phyloP scores from a whole-genome alignment of 1,284 basidiomycete species.

The Puccinia horiana region DNA sequence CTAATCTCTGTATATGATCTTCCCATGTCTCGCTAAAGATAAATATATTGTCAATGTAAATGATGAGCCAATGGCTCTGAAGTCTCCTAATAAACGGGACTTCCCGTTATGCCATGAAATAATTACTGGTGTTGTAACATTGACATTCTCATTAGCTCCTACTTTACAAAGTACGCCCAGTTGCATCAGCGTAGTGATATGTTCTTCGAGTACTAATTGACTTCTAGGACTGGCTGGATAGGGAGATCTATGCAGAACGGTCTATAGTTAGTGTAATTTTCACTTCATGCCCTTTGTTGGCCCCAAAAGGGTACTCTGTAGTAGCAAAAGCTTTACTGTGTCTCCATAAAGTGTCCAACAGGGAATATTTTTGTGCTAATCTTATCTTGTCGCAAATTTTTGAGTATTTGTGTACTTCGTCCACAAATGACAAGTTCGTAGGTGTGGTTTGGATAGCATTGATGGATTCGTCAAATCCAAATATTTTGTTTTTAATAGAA shows the following conservation, averaged over 20 bases:
- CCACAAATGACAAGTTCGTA: neutral
- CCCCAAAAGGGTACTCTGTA: neutral
- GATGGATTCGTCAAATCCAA: neutral
- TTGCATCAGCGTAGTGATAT: neutral
- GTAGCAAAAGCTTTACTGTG: neutral
- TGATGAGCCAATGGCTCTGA: neutral
- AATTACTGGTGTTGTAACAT: neutral
- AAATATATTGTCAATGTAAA: slow-evolving; percentile 34
- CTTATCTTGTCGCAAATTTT: neutral
- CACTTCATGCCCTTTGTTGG: neutral
- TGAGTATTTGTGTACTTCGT: neutral
- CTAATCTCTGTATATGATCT: neutral
- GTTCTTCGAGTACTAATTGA: neutral
- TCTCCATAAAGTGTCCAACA: neutral
- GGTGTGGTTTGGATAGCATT: neutral
- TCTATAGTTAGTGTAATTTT: neutral
- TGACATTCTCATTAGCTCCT: neutral
- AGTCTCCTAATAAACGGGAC: neutral
- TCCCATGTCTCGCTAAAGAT: neutral
- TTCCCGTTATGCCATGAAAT: slow-evolving; percentile 12
- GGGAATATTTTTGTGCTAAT: neutral
- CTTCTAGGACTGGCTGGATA: neutral
- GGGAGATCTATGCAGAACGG: no score
- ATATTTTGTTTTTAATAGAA: neutral
- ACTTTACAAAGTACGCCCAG: neutral